phyloP scores from a whole-genome alignment of 2,329 filamentous ascomycete genomes.

The Aspergillus jensenii region DNA sequence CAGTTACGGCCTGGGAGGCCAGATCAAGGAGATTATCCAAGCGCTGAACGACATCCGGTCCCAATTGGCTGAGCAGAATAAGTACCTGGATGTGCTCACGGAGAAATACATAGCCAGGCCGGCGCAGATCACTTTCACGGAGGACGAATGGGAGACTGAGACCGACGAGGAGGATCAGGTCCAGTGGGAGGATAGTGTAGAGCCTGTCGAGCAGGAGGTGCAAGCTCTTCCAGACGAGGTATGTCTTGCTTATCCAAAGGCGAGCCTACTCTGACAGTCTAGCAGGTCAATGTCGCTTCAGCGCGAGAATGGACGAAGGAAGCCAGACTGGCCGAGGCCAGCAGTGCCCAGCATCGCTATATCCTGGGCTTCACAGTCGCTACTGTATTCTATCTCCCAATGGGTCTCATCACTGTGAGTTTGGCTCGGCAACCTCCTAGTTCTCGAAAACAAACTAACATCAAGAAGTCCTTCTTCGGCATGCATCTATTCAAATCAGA shows the following conservation, averaged over 20 bases:
- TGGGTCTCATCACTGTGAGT: neutral
- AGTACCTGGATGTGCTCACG: conserved; percentile 1
- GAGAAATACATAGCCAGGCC: neutral
- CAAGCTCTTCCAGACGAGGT: neutral
- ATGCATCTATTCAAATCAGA: neutral
- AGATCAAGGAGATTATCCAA: neutral
- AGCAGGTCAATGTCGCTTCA: neutral
- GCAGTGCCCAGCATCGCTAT: neutral
- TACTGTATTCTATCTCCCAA: neutral
- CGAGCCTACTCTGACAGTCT: neutral
- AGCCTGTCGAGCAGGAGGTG: neutral
- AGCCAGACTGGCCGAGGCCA: neutral
- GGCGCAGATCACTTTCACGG: neutral
- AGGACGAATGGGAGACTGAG: neutral
- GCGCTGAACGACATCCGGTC: conserved; percentile 2
- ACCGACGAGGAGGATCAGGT: neutral
- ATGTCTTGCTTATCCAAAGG: neutral
- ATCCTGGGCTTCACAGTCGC: neutral
- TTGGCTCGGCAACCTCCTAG: no score
- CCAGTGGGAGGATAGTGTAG: neutral
- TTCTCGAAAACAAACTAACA: neutral
- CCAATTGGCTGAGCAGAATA: conserved; percentile 4
- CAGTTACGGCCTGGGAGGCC: neutral
- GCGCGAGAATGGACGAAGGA: neutral
- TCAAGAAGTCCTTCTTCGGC: neutral